Conservation (phyloP, 768 basidiomycete species). For the Pholiota conissans region DNA sequence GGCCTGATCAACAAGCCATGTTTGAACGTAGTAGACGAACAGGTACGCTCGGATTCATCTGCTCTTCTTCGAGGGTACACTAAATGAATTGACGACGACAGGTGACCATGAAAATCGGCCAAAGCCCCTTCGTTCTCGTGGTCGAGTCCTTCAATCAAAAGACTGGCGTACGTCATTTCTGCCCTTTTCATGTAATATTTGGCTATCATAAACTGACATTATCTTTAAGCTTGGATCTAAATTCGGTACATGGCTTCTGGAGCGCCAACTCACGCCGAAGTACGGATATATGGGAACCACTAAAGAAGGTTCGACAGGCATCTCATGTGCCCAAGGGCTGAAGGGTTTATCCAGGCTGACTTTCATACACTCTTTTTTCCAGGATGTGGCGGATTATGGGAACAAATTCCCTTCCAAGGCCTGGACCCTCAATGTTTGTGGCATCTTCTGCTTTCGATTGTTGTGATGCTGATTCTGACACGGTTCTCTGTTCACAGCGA, state of each 20-base stretch:
- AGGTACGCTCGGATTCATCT: constrained; percentile 39
- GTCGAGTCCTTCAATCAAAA: constrained; percentile 88
- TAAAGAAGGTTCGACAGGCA: constrained; percentile 55
- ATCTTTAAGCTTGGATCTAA: constrained; percentile 66
- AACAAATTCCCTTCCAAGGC: constrained; percentile 82
- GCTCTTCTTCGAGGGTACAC: neutral
- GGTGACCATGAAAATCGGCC: constrained; percentile 65
- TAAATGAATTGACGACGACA: constrained; percentile 30
- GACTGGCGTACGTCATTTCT: constrained; percentile 59
- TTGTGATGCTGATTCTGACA: constrained; percentile 15
- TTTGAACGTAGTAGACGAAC: constrained; percentile 81
- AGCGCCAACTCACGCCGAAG: constrained; percentile 76
- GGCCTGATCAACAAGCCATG: constrained; percentile 87
- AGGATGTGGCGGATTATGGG: constrained; percentile 69
- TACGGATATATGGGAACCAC: constrained; percentile 81
- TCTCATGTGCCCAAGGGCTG: constrained; percentile 1
- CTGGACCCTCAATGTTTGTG: constrained; percentile 75
- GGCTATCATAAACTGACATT: constrained; percentile 2
- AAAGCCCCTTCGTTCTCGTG: constrained; percentile 76
- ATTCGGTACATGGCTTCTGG: constrained; percentile 84
- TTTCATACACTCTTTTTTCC: constrained; percentile 13
- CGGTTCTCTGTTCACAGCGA: constrained; percentile 36
- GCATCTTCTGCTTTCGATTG: constrained; percentile 8
- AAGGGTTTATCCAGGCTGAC: constrained; percentile 9
- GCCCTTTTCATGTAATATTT: neutral